A percentile compares a stretch with the other conserved stretches of the same genome.
These are phyloP conservation scores for Leishmania guyanensis DNA, from an alignment of 208 protist species.

Conservation along the genomic window DNA sequence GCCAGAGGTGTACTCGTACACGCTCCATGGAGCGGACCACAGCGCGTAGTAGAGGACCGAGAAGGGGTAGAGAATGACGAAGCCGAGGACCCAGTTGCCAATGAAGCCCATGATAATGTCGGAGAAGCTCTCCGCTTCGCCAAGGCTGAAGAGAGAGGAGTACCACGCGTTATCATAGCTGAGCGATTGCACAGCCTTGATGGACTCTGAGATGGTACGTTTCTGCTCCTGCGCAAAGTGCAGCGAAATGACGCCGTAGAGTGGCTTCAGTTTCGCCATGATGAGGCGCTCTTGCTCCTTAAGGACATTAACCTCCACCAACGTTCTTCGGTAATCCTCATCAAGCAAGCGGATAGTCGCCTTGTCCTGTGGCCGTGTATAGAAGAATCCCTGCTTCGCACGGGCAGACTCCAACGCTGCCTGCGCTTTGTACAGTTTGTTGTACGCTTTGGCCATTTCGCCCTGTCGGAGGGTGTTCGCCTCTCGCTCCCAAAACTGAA, in stretches of 20 bases:
- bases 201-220: slow-evolving; percentile 50
- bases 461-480: slow-evolving; percentile 40
- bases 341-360: slow-evolving; percentile 78
- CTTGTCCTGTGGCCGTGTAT: slow-evolving; percentile 54
- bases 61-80: slow-evolving; percentile 85
- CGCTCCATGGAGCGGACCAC: slow-evolving; percentile 71
- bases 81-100: slow-evolving; percentile 75
- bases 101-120: slow-evolving; percentile 87
- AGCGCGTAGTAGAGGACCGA: slow-evolving; percentile 84
- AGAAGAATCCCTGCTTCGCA: slow-evolving; percentile 68
- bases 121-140: slow-evolving; percentile 68
- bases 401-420: slow-evolving; percentile 52
- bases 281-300: slow-evolving; percentile 69
- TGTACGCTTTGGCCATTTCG: slow-evolving; percentile 38
- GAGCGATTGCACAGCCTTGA: slow-evolving; percentile 59
- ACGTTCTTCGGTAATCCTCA: slow-evolving; percentile 52
- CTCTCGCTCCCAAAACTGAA: slow-evolving; percentile 66
- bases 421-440: slow-evolving; percentile 45
- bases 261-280: slow-evolving; percentile 80
- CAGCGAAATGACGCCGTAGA: slow-evolving; percentile 81
- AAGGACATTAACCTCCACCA: slow-evolving; percentile 54
- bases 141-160: slow-evolving; percentile 64
- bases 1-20: slow-evolving; percentile 79
- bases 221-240: slow-evolving; percentile 85
- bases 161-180: slow-evolving; percentile 90